Conservation (phyloP, 2,329 filamentous ascomycete genomes). For the Aspergillus glaucus region DNA sequence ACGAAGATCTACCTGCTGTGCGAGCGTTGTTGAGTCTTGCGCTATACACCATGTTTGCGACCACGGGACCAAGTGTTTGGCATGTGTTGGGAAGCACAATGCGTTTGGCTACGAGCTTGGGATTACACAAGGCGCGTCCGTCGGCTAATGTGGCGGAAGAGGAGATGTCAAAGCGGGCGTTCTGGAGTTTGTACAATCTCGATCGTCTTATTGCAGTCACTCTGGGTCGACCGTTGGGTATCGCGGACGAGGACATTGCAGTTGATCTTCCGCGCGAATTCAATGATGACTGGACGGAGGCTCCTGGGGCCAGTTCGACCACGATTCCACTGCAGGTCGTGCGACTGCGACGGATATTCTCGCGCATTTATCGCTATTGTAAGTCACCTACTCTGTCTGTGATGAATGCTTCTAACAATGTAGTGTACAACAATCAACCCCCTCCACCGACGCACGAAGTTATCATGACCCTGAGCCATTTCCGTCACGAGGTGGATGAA, state of each 20-base stretch:
- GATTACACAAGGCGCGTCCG: slow-evolving; percentile 28
- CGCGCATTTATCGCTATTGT: slow-evolving; percentile 31
- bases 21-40: slow-evolving; percentile 32
- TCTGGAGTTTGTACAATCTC: slow-evolving; percentile 41
- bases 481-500: slow-evolving; percentile 32
- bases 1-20: slow-evolving; percentile 32
- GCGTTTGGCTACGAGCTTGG: slow-evolving; percentile 33
- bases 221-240: slow-evolving; percentile 33
- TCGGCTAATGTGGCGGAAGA: slow-evolving; percentile 26
- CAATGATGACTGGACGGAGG: slow-evolving; percentile 34
- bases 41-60: slow-evolving; percentile 34
- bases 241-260: slow-evolving; percentile 38
- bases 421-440: slow-evolving; percentile 33
- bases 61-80: slow-evolving; percentile 34
- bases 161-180: slow-evolving; percentile 38
- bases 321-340: slow-evolving; percentile 35
- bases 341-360: slow-evolving; percentile 32
- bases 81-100: slow-evolving; percentile 34
- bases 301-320: slow-evolving; percentile 30
- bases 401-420: slow-evolving; percentile 1
- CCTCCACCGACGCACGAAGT: slow-evolving; percentile 22
- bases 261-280: slow-evolving; percentile 32
- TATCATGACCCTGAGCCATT: slow-evolving; percentile 20
- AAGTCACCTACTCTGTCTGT: too few species aligned
- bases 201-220: slow-evolving; percentile 37